These are phyloP conservation scores for Flaveria sonorensis DNA, from an alignment of 129 eudicot genomes.

Conservation along the genomic window DNA sequence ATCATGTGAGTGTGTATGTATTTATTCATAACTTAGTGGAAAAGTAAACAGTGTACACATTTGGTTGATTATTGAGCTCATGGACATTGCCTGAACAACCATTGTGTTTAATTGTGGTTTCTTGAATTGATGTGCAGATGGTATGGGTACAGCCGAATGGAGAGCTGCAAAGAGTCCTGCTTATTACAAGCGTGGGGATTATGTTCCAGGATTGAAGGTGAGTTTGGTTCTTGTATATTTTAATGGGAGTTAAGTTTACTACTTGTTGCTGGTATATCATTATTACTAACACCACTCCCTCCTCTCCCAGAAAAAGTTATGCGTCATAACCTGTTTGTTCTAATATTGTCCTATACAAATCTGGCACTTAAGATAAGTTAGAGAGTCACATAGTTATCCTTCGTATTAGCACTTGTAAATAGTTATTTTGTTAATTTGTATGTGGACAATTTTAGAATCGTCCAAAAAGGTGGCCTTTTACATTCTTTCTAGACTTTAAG, in stretches of 20 bases:
- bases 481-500: not conserved
- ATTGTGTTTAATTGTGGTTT: constrained; percentile 11
- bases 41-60: not conserved
- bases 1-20: not conserved
- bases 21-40: not conserved
- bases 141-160: constrained; percentile 99
- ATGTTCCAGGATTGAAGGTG: constrained; percentile 99
- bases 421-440: not conserved
- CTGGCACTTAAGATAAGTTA: not conserved
- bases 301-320: not conserved
- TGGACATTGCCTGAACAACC: not conserved
- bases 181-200: constrained; percentile 97
- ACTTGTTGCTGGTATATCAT: not conserved
- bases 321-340: not conserved
- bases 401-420: not conserved
- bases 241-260: not conserved
- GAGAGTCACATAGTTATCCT: not conserved
- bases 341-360: not conserved
- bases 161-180: constrained; percentile 97
- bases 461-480: not conserved
- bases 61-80: constrained; percentile 1
- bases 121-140: constrained; percentile 61
- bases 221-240: not conserved
- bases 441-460: not conserved
- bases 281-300: not conserved